Evolutionary conservation across 192 early-diverging fungal species (phyloP), one percentile per base, ranked within the genome.

Genomic region (Thamnidium elegans): DNA sequence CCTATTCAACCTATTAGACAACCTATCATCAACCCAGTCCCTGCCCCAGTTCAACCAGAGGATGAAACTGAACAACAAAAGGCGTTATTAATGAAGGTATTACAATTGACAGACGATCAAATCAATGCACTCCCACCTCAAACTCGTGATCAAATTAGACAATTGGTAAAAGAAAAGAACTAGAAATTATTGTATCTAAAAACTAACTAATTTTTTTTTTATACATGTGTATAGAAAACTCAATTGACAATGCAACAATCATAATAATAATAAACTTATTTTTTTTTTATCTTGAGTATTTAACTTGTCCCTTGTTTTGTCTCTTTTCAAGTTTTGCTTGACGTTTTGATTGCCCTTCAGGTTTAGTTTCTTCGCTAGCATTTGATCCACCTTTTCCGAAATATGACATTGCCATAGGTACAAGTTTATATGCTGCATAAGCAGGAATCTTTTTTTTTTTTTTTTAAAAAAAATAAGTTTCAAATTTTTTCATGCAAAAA

Each of bases 61-160:
- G 68, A 17, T 53, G 50, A 70, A 19, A 66, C 70, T 67, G 82
- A 79, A 50, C 86, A 89, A 76, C 88, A 89, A 73, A 78, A 87
- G 44, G 86, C 88, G 66, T 68, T 93, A 30, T 65, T 96, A 15
- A 78, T 89, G 67, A 91, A 94, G 71, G 82, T 96, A 4, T 61
- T 96, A 20, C 88, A 86, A 53, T 75, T 96, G 34, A 90, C 92
- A 0, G 86, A 86, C 32, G 91, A 89, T 7, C 90, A 96, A 69
- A 86, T 96, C 62, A 81, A 84, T 30, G 77, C 84, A 20, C 71
- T 96, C 39, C 91, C 93, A 17, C 78, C 89, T 55, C 92, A 90
- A 19, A 88, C 94, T 58, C 80, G 87, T 13, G 79, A 86, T 21
- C 81, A 91, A 54, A 85, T 94, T 13, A 64, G 91, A 21, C 89